Base-by-base conservation (phyloP, 805 yeast species). In the Kregervanrija pseudodelftensis region DNA sequence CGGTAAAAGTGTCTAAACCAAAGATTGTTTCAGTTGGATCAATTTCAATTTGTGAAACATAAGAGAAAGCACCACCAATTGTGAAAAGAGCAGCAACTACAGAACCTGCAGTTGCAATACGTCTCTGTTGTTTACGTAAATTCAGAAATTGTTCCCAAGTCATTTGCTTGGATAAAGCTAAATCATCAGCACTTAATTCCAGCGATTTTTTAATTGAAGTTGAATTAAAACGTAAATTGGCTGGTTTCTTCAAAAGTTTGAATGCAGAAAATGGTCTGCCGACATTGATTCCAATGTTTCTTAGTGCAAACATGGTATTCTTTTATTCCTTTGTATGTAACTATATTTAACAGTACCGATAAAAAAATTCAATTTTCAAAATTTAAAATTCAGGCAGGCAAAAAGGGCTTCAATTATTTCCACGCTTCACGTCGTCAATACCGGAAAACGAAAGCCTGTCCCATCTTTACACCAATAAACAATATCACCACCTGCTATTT, bases 1-100 rank as follows among this genome's bases (percentile, higher is more conserved):
- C 86, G 63, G 85, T 77, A 54, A 86, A 70, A n/a, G 95, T 88
- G 59, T 93, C 98, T 49, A 91, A 72, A 2, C 98, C 99, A 65
- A 85, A 76, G 41, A 91, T 74, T 35, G 95, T 88, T 36, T 87
- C 86, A 37, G 95, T 88, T 33, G 91, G 85, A 61, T 91, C 97
- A 49, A 93, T 79, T 59, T 87, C 93, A 53, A 85, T 69, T 54
- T 85, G 83, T 30, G 96, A 81, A 42, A 90, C 70, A 60, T 80
- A 82, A 1, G 77, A 77, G 79, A 90, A 85, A 2, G 97, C 82
- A 5, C 73, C 58, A 11, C 73, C 68, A 16, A 86, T 77, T 2
- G 95, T 88, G 8, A 73, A 55, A 9, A 85, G 43, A 0, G 90
- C 84, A 3, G 95, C 79, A 43, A 80, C 59, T 3, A 77, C 69